Base-by-base conservation (phyloP, 345 rosid species). In the Rhodamnia rubescens region DNA sequence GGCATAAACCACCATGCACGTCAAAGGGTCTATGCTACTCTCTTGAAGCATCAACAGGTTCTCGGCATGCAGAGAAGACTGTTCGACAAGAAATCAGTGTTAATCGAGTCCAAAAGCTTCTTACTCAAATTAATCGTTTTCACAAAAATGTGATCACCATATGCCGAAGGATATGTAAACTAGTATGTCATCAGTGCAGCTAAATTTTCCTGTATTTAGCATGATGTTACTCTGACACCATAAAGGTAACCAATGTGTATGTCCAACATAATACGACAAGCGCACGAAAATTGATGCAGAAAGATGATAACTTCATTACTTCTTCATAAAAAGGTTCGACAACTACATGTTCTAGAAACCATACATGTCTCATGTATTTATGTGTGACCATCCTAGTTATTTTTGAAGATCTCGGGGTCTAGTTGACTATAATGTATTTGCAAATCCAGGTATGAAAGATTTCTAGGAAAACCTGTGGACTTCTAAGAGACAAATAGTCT, bases 21-120 rank as follows among this genome's bases (percentile, higher is more conserved):
- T 95, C 74, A 90, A 47, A 3, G 78, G 6, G 82, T 93, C 97
- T 82, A 89, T 88, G 90, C 87, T 90, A 80, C 89, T 85, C 81
- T 96, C 99, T 90, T 96, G 96, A 32, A 96, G 88, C 75, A 96
- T 82, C 85, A 93, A 4, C 92, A 92, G 86, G 87, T 85, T 88
- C 74, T 83, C 74, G 10, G 78, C 44, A 32, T 69, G 78, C 44
- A 18, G 59, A 51, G 78, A 81, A 26, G 53, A 15, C 54, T 52
- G 55, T 18, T 81, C 18, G 29, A 52, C 54, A 49, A 26, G 78
- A 26, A 24, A 50, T 52, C 20, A n/a, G 20, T 26, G 83, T 26
- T 11, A 44, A 3, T 24, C 9, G 2, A 47, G 55, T 22, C 53
- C 83, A 44, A 13, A 52, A 78, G 47, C 26, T 24, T 78, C 64